A percentile compares a stretch with the other conserved stretches of the same genome.
phyloP scores from a whole-genome alignment of 352 stramenopile genomes.

The Globisporangium abappressorium region DNA sequence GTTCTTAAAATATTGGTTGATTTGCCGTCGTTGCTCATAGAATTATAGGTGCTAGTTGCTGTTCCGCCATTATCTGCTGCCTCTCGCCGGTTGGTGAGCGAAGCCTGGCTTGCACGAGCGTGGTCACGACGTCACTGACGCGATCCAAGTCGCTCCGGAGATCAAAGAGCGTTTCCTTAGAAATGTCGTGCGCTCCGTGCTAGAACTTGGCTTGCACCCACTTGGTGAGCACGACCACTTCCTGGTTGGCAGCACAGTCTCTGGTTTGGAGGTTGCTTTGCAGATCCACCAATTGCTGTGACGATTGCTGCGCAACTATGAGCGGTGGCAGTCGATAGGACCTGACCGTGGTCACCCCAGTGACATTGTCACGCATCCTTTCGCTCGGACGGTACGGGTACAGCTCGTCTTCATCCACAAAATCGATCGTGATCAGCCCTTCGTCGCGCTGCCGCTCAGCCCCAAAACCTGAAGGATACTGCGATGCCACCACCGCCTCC shows the following conservation, averaged over 20 bases:
- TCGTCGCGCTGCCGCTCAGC: not conserved
- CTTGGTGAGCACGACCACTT: constrained; percentile 29
- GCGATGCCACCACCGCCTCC: not conserved
- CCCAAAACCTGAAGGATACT: not conserved
- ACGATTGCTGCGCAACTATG: no score
- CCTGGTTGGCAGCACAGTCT: not conserved
- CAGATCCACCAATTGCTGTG: no score
- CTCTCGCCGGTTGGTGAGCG: not conserved
- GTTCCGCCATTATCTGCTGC: no score
- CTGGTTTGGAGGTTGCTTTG: no score
- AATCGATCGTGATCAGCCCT: constrained; percentile 11
- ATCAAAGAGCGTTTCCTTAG: not conserved
- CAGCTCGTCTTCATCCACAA: constrained; percentile 13
- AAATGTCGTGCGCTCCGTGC: no score
- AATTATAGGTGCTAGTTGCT: no score
- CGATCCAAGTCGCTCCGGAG: not conserved
- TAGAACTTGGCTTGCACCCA: constrained; percentile 34
- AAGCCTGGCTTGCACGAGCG: not conserved
- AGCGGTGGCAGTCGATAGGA: not conserved
- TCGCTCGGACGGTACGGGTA: constrained; percentile 13
- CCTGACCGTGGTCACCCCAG: not conserved
- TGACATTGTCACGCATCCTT: constrained; percentile 1
- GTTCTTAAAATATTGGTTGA: no score
- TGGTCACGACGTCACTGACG: not conserved
- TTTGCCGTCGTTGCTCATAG: no score